Conservation (phyloP, 2,329 filamentous ascomycete genomes). For the Aspergillus quadricinctus region DNA sequence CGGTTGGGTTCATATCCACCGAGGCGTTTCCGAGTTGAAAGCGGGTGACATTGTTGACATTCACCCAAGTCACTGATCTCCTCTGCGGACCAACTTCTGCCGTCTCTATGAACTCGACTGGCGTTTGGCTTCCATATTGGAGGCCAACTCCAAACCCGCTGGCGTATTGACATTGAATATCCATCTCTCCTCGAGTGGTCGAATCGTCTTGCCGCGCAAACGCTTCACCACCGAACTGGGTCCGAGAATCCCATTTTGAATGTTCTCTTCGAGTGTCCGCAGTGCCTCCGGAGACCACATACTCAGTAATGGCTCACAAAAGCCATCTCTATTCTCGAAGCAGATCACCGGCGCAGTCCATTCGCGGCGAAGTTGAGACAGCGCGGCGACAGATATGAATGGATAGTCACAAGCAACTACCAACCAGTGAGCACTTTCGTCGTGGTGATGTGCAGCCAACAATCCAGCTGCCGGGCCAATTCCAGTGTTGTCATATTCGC, state of each 20-base stretch:
- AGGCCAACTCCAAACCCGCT: conserved; percentile 43
- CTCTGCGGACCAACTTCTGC: neutral
- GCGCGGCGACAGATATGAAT: conserved; percentile 21
- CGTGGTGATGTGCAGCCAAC: conserved; percentile 24
- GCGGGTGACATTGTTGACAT: conserved; percentile 12
- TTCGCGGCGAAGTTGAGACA: conserved; percentile 23
- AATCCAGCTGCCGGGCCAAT: conserved; percentile 27
- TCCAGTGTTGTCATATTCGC: neutral
- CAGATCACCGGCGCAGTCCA: conserved; percentile 30
- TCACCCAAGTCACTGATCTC: conserved; percentile 1
- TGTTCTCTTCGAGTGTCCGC: conserved; percentile 15
- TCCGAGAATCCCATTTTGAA: conserved; percentile 10
- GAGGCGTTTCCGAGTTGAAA: conserved; percentile 7
- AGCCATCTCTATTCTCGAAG: conserved; percentile 27
- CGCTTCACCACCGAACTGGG: conserved; percentile 15
- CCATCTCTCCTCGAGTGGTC: conserved; percentile 7
- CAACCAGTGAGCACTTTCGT: conserved; percentile 27
- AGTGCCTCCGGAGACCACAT: conserved; percentile 34
- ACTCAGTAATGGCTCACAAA: conserved; percentile 32
- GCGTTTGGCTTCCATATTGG: neutral
- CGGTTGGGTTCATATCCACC: conserved; percentile 23
- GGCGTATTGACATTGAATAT: conserved; percentile 22
- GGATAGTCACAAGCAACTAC: conserved; percentile 34
- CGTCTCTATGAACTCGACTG: conserved; percentile 25
- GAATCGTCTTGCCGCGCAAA: conserved; percentile 11